A percentile compares a stretch with the other conserved stretches of the same genome.
Evolutionary conservation across 2,329 filamentous ascomycete species (phyloP).

Genomic region (Biscogniauxia mediterranea): DNA sequence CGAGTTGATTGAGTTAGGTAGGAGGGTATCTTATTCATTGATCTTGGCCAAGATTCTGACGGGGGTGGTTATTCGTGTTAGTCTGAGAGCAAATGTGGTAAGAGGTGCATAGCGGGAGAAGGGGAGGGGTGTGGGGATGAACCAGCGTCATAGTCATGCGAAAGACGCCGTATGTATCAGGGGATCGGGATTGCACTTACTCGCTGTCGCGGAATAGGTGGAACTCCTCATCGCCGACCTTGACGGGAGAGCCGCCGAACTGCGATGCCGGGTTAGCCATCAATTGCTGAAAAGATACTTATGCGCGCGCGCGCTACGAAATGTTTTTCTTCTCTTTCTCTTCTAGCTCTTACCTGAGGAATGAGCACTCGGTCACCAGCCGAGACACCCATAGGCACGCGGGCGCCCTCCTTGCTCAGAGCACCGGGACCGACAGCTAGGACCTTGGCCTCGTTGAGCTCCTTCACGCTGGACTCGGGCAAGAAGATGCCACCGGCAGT

Average conservation of each 20-base stretch:
- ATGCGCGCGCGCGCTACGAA: too few relatives aligned
- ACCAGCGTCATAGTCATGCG: too few relatives aligned
- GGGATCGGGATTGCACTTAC: constrained; percentile 53
- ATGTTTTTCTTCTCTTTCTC: too few relatives aligned
- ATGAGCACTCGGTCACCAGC: constrained; percentile 93
- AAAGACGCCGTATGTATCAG: neutral
- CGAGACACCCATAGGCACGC: constrained; percentile 77
- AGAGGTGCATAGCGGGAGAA: too few relatives aligned
- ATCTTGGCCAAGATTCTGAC: constrained; percentile 94
- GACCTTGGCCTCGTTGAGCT: constrained; percentile 96
- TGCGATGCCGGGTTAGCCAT: constrained; percentile 37
- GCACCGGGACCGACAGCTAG: constrained; percentile 90
- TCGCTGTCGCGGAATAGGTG: constrained; percentile 96
- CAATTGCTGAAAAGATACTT: neutral
- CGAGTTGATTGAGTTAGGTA: neutral
- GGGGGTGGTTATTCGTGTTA: neutral
- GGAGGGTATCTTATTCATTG: constrained; percentile 71
- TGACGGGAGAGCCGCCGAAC: constrained; percentile 93
- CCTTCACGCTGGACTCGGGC: constrained; percentile 94
- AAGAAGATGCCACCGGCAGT: constrained; percentile 97
- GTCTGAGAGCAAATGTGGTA: too few relatives aligned
- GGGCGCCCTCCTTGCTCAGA: constrained; percentile 84
- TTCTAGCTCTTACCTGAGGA: constrained; percentile 68
- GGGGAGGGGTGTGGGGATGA: too few relatives aligned
- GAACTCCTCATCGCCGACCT: constrained; percentile 97